Conservation (phyloP, 2,329 filamentous ascomycete genomes). For the Aspergillus flavus region DNA sequence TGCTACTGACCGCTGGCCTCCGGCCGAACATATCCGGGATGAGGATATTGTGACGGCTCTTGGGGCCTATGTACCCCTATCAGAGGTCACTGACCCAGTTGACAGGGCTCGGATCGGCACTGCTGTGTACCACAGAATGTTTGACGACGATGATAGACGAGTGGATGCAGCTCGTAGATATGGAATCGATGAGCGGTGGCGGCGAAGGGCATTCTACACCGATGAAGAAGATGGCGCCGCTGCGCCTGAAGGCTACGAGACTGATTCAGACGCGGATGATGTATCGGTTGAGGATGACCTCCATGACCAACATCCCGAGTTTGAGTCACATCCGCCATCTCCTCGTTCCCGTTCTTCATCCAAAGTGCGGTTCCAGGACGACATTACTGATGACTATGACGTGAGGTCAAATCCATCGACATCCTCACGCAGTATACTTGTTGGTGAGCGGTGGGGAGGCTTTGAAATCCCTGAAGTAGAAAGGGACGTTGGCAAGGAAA, state of each 20-base stretch:
- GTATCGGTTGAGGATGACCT: conserved; percentile 61
- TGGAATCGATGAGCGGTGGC: conserved; percentile 71
- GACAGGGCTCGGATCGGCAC: conserved; percentile 45
- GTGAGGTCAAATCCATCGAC: conserved; percentile 71
- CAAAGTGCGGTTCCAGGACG: conserved; percentile 76
- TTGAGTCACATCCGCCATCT: conserved; percentile 45
- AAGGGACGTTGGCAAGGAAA: conserved; percentile 80
- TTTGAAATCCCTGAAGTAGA: conserved; percentile 80
- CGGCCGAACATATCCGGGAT: conserved; percentile 39
- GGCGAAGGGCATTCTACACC: conserved; percentile 75
- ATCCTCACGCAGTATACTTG: conserved; percentile 69
- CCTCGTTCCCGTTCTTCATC: conserved; percentile 73
- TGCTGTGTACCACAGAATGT: conserved; percentile 42
- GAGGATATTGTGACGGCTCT: conserved; percentile 47
- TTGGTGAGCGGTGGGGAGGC: conserved; percentile 71
- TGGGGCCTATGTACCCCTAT: conserved; percentile 43
- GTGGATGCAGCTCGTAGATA: conserved; percentile 41
- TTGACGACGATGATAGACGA: conserved; percentile 40
- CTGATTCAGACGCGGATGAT: conserved; percentile 42
- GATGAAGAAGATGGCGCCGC: conserved; percentile 79
- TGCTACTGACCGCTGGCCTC: conserved; percentile 41
- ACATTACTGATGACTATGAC: conserved; percentile 67
- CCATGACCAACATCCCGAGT: conserved; percentile 29
- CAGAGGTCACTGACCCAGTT: conserved; percentile 46
- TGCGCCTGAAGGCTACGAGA: conserved; percentile 63